Base-by-base conservation (phyloP, 2,329 filamentous ascomycete genomes). In the Pleomassaria siparia region DNA sequence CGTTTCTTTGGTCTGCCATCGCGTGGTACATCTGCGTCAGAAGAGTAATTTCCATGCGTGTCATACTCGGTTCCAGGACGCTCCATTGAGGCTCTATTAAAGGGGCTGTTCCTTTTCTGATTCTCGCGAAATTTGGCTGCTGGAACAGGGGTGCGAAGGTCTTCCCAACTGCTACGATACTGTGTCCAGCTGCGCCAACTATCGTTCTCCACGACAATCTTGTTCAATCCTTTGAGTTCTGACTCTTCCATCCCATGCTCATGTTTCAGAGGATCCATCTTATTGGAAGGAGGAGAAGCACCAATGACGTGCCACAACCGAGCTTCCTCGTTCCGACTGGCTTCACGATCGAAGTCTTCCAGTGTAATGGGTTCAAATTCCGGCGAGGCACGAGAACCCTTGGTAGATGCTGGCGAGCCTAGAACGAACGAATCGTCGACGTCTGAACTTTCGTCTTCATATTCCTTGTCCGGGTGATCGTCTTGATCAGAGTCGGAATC, bases 121-220 rank as follows among this genome's bases (percentile, higher is more conserved):
- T 62, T 64, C 7, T 50, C 51, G 11, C 50, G 10, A 35, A 70
- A 63, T 3, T 26, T 54, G 2, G 50, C 41, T 7, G 18, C 20
- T 2, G 55, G 49, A 2, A 67, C 51, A 15, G 59, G 57, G 3
- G 35, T 51, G 0, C 41, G 40, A 30, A 54, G 49, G n/a, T 58
- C 58, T 55, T 82, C 79, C 80, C 80, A 83, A 25, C 76, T 71
- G 15, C 73, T 69, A 37, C 69, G 72, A 43, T 77, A 80, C 2
- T 76, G 58, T 1, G 72, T 67, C 41, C 64, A 68, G 21, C 70
- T 69, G 42, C 76, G 72, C 80, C 80, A 83, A 41, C 76, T 66
- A n/a, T 67, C 57, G 9, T 72, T 45, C 10, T 76, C 71, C 37
- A 53, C 71, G 55, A 44, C 54, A 56, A 44, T 55, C 55, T 59